phyloP scores from a whole-genome alignment of 495 filamentous ascomycete species.

The Achaetomiella virescens region DNA sequence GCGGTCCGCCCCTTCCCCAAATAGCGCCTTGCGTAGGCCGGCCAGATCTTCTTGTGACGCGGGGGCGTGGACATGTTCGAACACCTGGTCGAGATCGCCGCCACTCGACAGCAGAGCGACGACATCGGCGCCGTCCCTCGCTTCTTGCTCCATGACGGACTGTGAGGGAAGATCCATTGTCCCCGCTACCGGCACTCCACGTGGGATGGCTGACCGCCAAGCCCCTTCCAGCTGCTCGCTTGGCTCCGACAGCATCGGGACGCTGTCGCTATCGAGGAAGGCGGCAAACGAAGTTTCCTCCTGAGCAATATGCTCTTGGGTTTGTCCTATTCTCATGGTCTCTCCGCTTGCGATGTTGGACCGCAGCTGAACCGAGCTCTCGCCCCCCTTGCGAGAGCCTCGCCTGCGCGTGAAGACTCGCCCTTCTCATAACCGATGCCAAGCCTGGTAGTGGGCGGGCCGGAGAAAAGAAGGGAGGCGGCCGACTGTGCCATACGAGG shows the following conservation, averaged over 20 bases:
- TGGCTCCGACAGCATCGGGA: conserved; percentile 22
- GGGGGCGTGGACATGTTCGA: conserved; percentile 5
- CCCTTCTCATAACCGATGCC: conserved; percentile 20
- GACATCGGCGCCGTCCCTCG: conserved; percentile 41
- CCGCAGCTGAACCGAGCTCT: conserved; percentile 22
- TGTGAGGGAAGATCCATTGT: neutral
- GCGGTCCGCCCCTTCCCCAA: conserved; percentile 20
- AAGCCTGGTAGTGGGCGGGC: conserved; percentile 5
- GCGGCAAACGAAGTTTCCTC: conserved; percentile 40
- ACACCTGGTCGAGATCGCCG: conserved; percentile 22
- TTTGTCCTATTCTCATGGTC: conserved; percentile 20
- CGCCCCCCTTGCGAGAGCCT: conserved; percentile 14
- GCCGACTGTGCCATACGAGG: conserved; percentile 26
- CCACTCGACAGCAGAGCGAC: conserved; percentile 32
- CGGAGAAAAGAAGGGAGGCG: conserved; percentile 19
- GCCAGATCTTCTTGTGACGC: conserved; percentile 22
- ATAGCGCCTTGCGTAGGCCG: conserved; percentile 31
- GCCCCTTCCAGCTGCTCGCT: conserved; percentile 7
- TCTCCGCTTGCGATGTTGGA: conserved; percentile 54
- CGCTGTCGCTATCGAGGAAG: conserved; percentile 36
- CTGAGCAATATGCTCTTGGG: conserved; percentile 29
- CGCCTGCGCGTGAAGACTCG: conserved; percentile 9
- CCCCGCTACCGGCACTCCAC: neutral
- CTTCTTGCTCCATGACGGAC: conserved; percentile 32
- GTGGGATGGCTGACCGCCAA: conserved; percentile 9